Percentiles rank a stretch among this genome's conserved stretches.
Evolutionary conservation across 2,329 filamentous ascomycete genomes (phyloP).

Genomic region (Fusarium tupiense): DNA sequence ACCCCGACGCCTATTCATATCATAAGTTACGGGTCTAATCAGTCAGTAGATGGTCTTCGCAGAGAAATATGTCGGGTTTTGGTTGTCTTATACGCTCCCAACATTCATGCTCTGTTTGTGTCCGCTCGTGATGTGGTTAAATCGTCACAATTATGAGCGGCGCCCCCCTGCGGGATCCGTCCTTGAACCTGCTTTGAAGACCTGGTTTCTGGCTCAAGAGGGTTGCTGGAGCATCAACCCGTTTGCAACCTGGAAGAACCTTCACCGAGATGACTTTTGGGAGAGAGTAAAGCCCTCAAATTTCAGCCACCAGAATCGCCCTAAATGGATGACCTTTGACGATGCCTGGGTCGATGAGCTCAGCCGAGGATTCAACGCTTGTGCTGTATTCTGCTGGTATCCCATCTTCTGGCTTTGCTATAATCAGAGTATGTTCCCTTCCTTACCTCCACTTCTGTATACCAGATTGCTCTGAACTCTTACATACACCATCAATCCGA

Average conservation of each 20-base stretch:
- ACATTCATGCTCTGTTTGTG: constrained; percentile 72
- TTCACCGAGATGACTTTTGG: constrained; percentile 70
- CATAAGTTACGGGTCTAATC: too few relatives aligned
- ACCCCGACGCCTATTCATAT: too few relatives aligned
- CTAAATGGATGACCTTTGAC: constrained; percentile 80
- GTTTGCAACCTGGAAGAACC: constrained; percentile 64
- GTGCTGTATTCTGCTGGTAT: constrained; percentile 75
- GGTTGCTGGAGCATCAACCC: constrained; percentile 77
- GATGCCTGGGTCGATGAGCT: constrained; percentile 84
- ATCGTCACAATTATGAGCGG: constrained; percentile 66
- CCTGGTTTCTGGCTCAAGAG: constrained; percentile 71
- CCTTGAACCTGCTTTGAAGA: constrained; percentile 69
- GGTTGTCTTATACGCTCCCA: constrained; percentile 74
- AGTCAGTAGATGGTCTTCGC: constrained; percentile 66
- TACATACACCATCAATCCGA: too few relatives aligned
- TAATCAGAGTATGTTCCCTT: constrained; percentile 49
- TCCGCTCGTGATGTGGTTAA: constrained; percentile 69
- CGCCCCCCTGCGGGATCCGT: constrained; percentile 73
- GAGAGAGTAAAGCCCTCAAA: constrained; percentile 74
- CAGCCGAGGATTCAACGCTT: constrained; percentile 72
- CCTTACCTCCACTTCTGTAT: too few relatives aligned
- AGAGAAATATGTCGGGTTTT: constrained; percentile 80
- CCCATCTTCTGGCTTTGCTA: constrained; percentile 68
- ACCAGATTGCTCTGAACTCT: too few relatives aligned
- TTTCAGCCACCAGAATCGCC: constrained; percentile 64